These are phyloP conservation scores for Trichosporon ovoides DNA, from an alignment of 1,284 basidiomycete species.

Conservation along the genomic window DNA sequence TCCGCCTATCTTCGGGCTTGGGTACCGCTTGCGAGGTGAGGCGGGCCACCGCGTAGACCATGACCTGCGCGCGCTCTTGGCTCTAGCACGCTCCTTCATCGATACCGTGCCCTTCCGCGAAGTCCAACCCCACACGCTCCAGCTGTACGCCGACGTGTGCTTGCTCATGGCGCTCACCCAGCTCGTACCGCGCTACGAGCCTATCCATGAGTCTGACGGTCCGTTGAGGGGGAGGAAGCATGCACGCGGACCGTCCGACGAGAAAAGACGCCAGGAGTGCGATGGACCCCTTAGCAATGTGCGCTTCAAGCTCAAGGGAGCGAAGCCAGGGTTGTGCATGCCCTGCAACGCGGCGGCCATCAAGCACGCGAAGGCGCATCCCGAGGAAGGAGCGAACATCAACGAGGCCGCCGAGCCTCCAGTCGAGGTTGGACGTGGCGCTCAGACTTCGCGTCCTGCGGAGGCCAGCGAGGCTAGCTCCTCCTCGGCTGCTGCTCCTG, in stretches of 20 bases:
- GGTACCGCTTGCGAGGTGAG: too few relatives aligned
- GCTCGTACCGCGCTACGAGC: constrained; percentile 7
- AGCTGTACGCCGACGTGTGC: constrained; percentile 50
- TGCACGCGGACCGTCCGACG: neutral
- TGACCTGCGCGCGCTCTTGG: constrained; percentile 31
- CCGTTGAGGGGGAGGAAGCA: too few relatives aligned
- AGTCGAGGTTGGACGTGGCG: too few relatives aligned
- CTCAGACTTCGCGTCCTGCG: too few relatives aligned
- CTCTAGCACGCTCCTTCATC: constrained; percentile 49
- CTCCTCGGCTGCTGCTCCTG: too few relatives aligned
- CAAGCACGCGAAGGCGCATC: too few relatives aligned
- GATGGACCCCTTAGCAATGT: neutral
- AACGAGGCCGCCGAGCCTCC: too few relatives aligned
- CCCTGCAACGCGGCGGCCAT: neutral
- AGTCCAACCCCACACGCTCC: constrained; percentile 47
- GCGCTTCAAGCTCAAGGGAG: neutral
- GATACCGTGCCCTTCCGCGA: constrained; percentile 45
- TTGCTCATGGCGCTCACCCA: constrained; percentile 31
- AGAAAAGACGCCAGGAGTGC: neutral
- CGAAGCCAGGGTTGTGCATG: neutral
- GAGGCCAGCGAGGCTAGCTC: too few relatives aligned
- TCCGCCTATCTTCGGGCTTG: too few relatives aligned
- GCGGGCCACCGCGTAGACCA: too few relatives aligned
- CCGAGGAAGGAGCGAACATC: too few relatives aligned
- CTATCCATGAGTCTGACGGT: too few relatives aligned